These are phyloP conservation scores for Apophysomyces variabilis DNA, from an alignment of 371 early-diverging fungal species.

Conservation along the genomic window DNA sequence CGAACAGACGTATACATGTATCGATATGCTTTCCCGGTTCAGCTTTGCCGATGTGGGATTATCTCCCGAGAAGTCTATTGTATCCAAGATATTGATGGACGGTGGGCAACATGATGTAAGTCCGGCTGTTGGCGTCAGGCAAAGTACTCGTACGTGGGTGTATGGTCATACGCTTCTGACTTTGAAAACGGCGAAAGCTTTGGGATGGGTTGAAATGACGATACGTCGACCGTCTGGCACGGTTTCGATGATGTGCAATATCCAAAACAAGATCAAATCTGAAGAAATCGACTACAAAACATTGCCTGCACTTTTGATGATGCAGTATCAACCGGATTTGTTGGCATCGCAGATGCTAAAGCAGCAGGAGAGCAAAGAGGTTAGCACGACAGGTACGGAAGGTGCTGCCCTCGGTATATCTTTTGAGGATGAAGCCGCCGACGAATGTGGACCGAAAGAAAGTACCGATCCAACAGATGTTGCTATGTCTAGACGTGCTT, in stretches of 20 bases:
- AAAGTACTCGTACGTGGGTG: slow-evolving; percentile 73
- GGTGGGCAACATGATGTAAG: slow-evolving; percentile 18
- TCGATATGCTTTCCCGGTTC: slow-evolving; percentile 92
- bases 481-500: background rate
- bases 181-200: slow-evolving; percentile 64
- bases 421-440: slow-evolving; percentile 21
- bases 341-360: slow-evolving; percentile 23
- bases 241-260: slow-evolving; percentile 70
- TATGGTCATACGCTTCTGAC: slow-evolving; percentile 87
- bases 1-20: slow-evolving; percentile 85
- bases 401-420: slow-evolving; percentile 34
- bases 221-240: slow-evolving; percentile 87
- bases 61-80: slow-evolving; percentile 55
- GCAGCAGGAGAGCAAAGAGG: background rate
- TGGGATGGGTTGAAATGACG: slow-evolving; percentile 81
- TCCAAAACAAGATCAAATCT: slow-evolving; percentile 73
- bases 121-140: slow-evolving; percentile 19
- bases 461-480: background rate
- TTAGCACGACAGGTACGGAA: background rate
- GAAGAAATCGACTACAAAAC: slow-evolving; percentile 59
- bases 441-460: background rate
- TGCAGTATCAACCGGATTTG: slow-evolving; percentile 59
- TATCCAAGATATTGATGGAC: slow-evolving; percentile 48
- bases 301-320: slow-evolving; percentile 64
- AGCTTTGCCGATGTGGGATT: slow-evolving; percentile 77